These are phyloP conservation scores for Lodderomyces jiufengensis DNA, from an alignment of 1,139 yeast genomes.

Conservation along the genomic window DNA sequence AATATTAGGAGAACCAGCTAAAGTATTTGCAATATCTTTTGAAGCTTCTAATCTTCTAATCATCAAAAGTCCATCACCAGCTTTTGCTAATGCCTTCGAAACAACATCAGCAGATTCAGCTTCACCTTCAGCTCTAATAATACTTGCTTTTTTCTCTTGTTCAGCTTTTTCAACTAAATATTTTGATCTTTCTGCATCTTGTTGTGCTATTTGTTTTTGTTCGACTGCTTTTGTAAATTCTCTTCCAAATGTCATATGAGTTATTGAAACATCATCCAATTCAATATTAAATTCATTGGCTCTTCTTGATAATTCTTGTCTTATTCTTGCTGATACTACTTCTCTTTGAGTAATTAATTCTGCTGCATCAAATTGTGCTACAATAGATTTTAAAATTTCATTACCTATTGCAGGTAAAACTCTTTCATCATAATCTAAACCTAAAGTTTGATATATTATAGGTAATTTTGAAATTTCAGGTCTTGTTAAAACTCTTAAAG, in stretches of 20 bases:
- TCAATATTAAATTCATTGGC: constrained; percentile 87
- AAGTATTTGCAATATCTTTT: constrained; percentile 86
- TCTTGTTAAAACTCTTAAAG: constrained; percentile 88
- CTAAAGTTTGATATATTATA: constrained; percentile 81
- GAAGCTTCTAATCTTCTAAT: constrained; percentile 97
- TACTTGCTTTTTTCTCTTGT: constrained; percentile 92
- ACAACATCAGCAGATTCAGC: constrained; percentile 98
- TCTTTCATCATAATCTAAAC: constrained; percentile 94
- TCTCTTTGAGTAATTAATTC: constrained; percentile 97
- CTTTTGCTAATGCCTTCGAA: constrained; percentile 87
- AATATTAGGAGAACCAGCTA: constrained; percentile 79
- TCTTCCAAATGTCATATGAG: constrained; percentile 95
- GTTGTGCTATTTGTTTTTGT: constrained; percentile 98
- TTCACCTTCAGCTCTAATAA: constrained; percentile 98
- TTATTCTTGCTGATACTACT: constrained; percentile 83
- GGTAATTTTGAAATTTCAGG: constrained; percentile 88
- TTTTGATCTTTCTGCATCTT: constrained; percentile 97
- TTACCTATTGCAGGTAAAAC: constrained; percentile 96
- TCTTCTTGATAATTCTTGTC: constrained; percentile 80
- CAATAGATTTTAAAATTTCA: constrained; percentile 91
- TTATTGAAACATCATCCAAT: constrained; percentile 95
- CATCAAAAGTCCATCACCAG: constrained; percentile 93
- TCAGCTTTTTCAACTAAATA: constrained; percentile 95
- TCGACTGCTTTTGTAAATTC: constrained; percentile 99
- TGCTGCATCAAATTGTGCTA: constrained; percentile 98